These are phyloP conservation scores for Hibiscus tridactylites DNA, from an alignment of 345 rosid genomes.

Conservation along the genomic window DNA sequence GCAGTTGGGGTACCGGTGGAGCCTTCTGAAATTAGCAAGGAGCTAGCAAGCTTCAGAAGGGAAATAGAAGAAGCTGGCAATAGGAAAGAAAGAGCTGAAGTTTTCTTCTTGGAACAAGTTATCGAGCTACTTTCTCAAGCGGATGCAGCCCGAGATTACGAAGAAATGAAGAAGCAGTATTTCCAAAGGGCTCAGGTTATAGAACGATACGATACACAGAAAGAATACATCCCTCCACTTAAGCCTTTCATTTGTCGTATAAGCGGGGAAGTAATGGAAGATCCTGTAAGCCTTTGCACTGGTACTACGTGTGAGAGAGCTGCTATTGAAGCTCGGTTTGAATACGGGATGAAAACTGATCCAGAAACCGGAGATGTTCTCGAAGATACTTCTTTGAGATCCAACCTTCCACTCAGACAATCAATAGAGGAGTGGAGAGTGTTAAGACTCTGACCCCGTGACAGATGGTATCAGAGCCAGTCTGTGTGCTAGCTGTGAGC, in stretches of 20 bases:
- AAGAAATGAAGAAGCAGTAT: conserved; percentile 45
- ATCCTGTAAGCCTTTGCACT: conserved; percentile 69
- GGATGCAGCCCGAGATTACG: conserved; percentile 59
- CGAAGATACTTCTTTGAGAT: conserved; percentile 46
- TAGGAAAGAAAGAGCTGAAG: conserved; percentile 57
- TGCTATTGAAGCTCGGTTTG: conserved; percentile 47
- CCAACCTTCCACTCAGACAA: conserved; percentile 49
- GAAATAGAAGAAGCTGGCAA: conserved; percentile 59
- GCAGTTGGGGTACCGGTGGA: conserved; percentile 67
- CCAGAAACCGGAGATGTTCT: conserved; percentile 54
- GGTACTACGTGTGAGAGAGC: conserved; percentile 72
- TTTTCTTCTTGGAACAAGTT: conserved; percentile 58
- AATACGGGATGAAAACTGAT: conserved; percentile 36
- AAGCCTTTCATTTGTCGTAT: conserved; percentile 43
- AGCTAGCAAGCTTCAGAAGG: conserved; percentile 50
- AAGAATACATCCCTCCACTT: conserved; percentile 45
- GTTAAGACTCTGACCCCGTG: too few species aligned
- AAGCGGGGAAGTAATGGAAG: conserved; percentile 41
- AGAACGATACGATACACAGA: conserved; percentile 34
- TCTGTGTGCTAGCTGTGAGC: too few species aligned
- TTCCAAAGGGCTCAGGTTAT: conserved; percentile 39
- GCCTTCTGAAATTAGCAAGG: conserved; percentile 58
- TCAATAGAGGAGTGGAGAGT: conserved; percentile 70
- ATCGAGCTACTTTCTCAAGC: conserved; percentile 65
- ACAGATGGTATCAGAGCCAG: too few species aligned